Evolutionary conservation across 768 basidiomycete species (phyloP), one percentile per base, ranked within the genome.

Genomic region (Leucocoprinus leucothites): DNA sequence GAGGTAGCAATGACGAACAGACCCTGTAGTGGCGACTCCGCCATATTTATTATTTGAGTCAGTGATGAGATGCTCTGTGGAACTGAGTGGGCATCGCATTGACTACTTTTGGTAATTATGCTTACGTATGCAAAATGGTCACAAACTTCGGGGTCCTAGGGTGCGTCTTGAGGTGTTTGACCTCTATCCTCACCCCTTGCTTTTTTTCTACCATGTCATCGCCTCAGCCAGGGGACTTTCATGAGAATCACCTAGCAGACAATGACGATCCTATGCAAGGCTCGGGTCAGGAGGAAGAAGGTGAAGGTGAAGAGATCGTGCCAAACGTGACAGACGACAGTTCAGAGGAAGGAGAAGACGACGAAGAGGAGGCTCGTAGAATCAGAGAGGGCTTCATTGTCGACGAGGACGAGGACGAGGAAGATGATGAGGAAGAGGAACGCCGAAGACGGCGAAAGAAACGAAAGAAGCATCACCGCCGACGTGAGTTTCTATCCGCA

Each of bases 351-450:
- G 87, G 82, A 34, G 91, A 95, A 35, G 94, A 96, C 46, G 94
- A 96, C 65, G 89, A 85, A 63, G 95, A 96, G 58, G 94, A 94
- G 72, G 88, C 76, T 62, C 80, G 82, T 55, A 77, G 82, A 54
- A 84, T 97, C 53, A 75, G 84, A 48, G 90, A 94, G 48, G 94
- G 91, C 0, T 97, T 98, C 66, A 97, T 98, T 63, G 94, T 94
- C 7, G 90, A 90, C 54, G 90, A 88, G 53, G 87, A 90, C 8
- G 92, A 95, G 57, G 93, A 90, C 0, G 89, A 93, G 6, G 91
- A 93, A 0, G 90, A 88, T 3, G 88, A 84, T 0, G 84, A 83
- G 0, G 84, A 81, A 1, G 82, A 82, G 41, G 77, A 79, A 42
- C 80, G 78, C 53, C 74, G 79, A 56, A 78, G 81, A 61, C 79